phyloP scores from a whole-genome alignment of 805 yeast species.

The Candida succiphila region DNA sequence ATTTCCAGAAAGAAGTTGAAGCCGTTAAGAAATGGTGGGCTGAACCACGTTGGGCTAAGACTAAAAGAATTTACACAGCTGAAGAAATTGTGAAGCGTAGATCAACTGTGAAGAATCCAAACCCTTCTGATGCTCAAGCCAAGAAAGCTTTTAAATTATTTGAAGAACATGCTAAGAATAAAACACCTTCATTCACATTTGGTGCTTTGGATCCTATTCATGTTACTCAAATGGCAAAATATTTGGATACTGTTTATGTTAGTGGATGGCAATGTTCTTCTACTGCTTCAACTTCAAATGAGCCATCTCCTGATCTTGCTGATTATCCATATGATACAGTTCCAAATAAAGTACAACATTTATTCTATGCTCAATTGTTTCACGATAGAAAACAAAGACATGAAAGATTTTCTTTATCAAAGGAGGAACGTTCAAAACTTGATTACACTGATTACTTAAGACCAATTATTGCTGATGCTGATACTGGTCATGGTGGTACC shows the following conservation, averaged over 20 bases:
- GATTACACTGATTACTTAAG: slow-evolving; percentile 80
- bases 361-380: slow-evolving; percentile 93
- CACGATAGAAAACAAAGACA: slow-evolving; percentile 96
- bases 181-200: slow-evolving; percentile 78
- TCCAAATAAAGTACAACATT: slow-evolving; percentile 95
- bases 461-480: slow-evolving; percentile 96
- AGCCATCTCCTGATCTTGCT: slow-evolving; percentile 97
- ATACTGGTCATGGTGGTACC: slow-evolving; percentile 98
- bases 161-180: slow-evolving; percentile 59
- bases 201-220: slow-evolving; percentile 97
- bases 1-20: slow-evolving; percentile 57
- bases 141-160: slow-evolving; percentile 69
- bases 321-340: slow-evolving; percentile 99
- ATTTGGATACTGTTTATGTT: slow-evolving; percentile 85
- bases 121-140: slow-evolving; percentile 73
- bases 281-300: slow-evolving; percentile 94
- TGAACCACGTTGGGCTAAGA: slow-evolving; percentile 81
- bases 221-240: slow-evolving; percentile 93
- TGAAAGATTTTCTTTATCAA: slow-evolving; percentile 56
- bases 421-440: slow-evolving; percentile 56
- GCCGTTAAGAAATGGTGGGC: slow-evolving; percentile 88
- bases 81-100: slow-evolving; percentile 87
- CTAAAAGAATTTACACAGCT: slow-evolving; percentile 81
- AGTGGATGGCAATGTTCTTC: slow-evolving; percentile 99
- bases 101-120: slow-evolving; percentile 62